These are phyloP conservation scores for Pterocarpus santalinus DNA, from an alignment of 306 rosid species.

Conservation along the genomic window DNA sequence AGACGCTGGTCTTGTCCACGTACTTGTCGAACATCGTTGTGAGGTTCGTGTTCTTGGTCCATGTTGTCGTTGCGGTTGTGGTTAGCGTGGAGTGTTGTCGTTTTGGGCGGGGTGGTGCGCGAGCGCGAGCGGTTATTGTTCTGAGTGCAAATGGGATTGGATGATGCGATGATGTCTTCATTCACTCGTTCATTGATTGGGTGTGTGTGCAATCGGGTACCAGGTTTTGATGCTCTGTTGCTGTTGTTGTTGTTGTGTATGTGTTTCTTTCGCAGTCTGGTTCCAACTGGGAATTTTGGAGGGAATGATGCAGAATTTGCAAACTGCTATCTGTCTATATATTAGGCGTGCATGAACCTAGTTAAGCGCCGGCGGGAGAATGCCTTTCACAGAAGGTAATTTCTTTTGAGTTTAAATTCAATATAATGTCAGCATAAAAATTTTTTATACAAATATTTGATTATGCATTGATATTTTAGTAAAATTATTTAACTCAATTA, in stretches of 20 bases:
- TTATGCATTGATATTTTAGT: too few relatives aligned
- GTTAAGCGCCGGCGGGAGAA: too few relatives aligned
- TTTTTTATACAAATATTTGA: too few relatives aligned
- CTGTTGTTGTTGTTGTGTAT: too few relatives aligned
- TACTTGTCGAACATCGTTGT: conserved; percentile 72
- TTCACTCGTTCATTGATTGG: neutral
- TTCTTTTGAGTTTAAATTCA: too few relatives aligned
- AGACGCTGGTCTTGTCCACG: conserved; percentile 74
- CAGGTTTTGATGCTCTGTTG: neutral
- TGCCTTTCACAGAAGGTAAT: too few relatives aligned
- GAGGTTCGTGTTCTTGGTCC: conserved; percentile 56
- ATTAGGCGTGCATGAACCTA: too few relatives aligned
- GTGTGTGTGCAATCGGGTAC: neutral
- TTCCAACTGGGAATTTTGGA: neutral
- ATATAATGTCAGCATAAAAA: too few relatives aligned
- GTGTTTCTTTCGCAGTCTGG: neutral
- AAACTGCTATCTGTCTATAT: too few relatives aligned
- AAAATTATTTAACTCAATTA: too few relatives aligned
- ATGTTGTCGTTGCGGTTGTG: neutral
- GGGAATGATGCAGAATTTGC: neutral
- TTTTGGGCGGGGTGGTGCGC: conserved; percentile 3
- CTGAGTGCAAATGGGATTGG: neutral
- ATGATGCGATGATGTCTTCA: neutral
- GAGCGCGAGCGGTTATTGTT: neutral
- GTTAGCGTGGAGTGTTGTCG: conserved; percentile 18